phyloP scores from a whole-genome alignment of 2,329 filamentous ascomycete species.

The Biscogniauxia marginata region DNA sequence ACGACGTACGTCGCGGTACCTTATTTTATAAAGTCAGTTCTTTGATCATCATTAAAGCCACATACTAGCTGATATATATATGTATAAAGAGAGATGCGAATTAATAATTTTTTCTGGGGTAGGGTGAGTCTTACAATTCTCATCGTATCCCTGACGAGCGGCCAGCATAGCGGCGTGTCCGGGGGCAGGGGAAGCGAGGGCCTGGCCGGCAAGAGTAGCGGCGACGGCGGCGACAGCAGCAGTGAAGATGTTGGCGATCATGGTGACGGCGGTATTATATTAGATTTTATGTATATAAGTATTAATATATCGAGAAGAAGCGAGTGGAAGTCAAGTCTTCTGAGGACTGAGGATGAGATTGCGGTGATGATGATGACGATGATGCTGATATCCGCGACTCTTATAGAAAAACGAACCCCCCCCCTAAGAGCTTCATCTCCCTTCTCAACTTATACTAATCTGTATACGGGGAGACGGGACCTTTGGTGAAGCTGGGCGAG shows the following conservation, averaged over 20 bases:
- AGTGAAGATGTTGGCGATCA: slow-evolving; percentile 21
- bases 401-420: too few species aligned
- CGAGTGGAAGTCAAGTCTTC: too few species aligned
- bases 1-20: slow-evolving; percentile 23
- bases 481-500: neutral
- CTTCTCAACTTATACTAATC: too few species aligned
- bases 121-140: slow-evolving; percentile 15
- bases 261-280: slow-evolving; percentile 9
- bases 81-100: neutral
- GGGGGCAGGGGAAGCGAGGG: slow-evolving; percentile 16
- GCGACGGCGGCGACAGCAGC: slow-evolving; percentile 17
- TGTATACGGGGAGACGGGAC: neutral
- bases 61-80: too few species aligned
- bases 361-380: too few species aligned
- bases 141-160: slow-evolving; percentile 23
- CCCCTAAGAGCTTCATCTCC: too few species aligned
- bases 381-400: too few species aligned
- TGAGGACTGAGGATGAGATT: too few species aligned
- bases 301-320: neutral
- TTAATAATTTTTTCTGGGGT: slow-evolving; percentile 1
- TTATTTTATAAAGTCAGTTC: too few species aligned
- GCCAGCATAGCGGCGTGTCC: slow-evolving; percentile 6
- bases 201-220: slow-evolving; percentile 16
- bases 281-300: too few species aligned
- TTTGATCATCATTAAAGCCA: too few species aligned